phyloP scores from a whole-genome alignment of 768 basidiomycete species.

The Mycena rebaudengoi region DNA sequence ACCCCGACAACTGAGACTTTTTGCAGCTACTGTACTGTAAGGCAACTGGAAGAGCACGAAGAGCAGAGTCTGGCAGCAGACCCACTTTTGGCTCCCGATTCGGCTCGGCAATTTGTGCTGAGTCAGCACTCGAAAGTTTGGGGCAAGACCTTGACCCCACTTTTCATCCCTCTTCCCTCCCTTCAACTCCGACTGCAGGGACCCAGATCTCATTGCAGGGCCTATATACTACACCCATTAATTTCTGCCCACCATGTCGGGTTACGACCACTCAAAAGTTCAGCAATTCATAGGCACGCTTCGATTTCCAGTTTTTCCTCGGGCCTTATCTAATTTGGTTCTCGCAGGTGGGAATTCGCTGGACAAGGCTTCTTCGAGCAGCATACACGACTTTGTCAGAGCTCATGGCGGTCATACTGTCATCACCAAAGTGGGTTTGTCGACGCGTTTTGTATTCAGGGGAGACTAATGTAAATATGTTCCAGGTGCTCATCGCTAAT shows the following conservation, averaged over 20 bases:
- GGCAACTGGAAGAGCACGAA: too few relatives aligned
- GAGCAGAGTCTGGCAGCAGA: too few relatives aligned
- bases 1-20: too few relatives aligned
- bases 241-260: conserved; percentile 49
- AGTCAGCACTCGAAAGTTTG: too few relatives aligned
- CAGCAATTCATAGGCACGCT: conserved; percentile 60
- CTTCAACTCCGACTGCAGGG: neutral
- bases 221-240: neutral
- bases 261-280: conserved; percentile 63
- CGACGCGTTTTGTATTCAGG: conserved; percentile 5
- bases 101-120: too few relatives aligned
- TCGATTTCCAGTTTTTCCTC: conserved; percentile 20
- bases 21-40: too few relatives aligned
- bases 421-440: conserved; percentile 84
- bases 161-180: neutral
- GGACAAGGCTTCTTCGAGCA: conserved; percentile 81
- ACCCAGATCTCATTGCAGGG: too few relatives aligned
- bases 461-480: conserved; percentile 62
- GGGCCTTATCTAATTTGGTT: conserved; percentile 19
- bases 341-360: conserved; percentile 90
- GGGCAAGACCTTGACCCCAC: too few relatives aligned
- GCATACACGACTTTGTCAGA: conserved; percentile 91
- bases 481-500: conserved; percentile 98
- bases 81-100: too few relatives aligned
- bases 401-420: conserved; percentile 95